Base-by-base conservation (phyloP, 176 grass and related monocot species). In the Musa itinerans region DNA sequence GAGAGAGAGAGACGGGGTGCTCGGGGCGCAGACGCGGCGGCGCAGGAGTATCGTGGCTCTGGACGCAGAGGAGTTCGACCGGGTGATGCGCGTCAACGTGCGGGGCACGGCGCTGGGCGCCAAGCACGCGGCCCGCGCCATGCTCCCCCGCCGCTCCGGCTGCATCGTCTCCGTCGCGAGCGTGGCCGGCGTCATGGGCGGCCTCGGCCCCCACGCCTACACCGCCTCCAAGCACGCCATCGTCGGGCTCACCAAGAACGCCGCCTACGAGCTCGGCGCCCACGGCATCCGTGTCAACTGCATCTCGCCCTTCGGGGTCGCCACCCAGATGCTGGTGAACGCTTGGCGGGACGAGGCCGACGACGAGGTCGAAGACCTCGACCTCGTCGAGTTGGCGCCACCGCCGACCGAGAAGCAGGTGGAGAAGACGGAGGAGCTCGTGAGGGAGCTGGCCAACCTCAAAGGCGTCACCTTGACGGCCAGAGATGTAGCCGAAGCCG, bases 281-380 rank as follows among this genome's bases (percentile, higher is more conserved):
- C 77, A 83, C 69, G 80, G 85, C 11, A 78, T 91, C 51, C 85
- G 82, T 12, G 88, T 87, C 25, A 91, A 87, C 80, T 88, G 82
- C 80, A 26, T 87, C 19, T 85, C 89, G 0, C 85, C 85, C 16
- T 99, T 99, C 78, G 96, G 96, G 24, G 96, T 99, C 21, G 96
- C 96, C 50, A 99, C 96, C 17, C 85, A 82, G 13, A 99, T 99
- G 96, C 86, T 99, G 61, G 92, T 99, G 67, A 89, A 94, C 83
- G 96, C 91, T 1, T 99, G 96, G 96, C 80, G 81, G 24, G 91
- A 91, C 76, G 75, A 63, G 29, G 91, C 91, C 76, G 75, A 63
- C 1, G 50, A 72, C 19, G 81, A 34, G 62, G 82, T 21, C 43
- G 83, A 83, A 26, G 58, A n/a, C 49, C 86, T 64, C 68, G 58